Base-by-base conservation (phyloP, 2,329 filamentous ascomycete species). In the Alternaria sp. region DNA sequence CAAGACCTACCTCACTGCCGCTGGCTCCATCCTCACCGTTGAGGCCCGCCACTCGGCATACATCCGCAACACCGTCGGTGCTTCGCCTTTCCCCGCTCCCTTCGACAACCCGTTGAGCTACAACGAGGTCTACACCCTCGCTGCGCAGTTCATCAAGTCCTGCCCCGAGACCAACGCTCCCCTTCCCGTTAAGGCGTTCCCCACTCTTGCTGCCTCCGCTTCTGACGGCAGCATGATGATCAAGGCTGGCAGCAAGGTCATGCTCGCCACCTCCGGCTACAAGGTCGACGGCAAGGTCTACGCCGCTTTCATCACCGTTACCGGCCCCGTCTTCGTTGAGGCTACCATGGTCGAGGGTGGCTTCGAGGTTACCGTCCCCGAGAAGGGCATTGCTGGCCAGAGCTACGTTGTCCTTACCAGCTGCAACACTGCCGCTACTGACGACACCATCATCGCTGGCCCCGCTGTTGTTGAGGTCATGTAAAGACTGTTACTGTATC, bases 31-130 rank as follows among this genome's bases (percentile, higher is more conserved):
- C 72, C 81, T 91, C 32, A 87, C 87, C 28, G 85, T 90, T 59
- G 89, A 91, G 72, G 84, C 89, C 30, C 85, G 89, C 10, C 89
- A 91, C 80, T 86, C 85, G 2, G 81, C 89, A 5, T 90, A 89
- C 80, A 81, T 90, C 67, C 87, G 89, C 56, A 77, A 81, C 28
- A 80, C 80, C 10, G 78, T 84, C 17, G 77, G 81, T 52, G 74
- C 87, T 69, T 76, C 77, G 5, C 87, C 88, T 3, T 89, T 88
- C 71, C 81, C 89, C 1, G 83, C 87, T 67, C 79, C 88, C 8
- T 89, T 89, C 66, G 89, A 90, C 66, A 83, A 85, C 23, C 87
- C 88, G 0, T 82, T 91, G 40, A 78, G 80, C 67, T 83, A 86
- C 72, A 85, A 89, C 76, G 79, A 85, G 70, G 88, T 91, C 51